phyloP scores from a whole-genome alignment of 208 protist genomes.

The Leishmania major region DNA sequence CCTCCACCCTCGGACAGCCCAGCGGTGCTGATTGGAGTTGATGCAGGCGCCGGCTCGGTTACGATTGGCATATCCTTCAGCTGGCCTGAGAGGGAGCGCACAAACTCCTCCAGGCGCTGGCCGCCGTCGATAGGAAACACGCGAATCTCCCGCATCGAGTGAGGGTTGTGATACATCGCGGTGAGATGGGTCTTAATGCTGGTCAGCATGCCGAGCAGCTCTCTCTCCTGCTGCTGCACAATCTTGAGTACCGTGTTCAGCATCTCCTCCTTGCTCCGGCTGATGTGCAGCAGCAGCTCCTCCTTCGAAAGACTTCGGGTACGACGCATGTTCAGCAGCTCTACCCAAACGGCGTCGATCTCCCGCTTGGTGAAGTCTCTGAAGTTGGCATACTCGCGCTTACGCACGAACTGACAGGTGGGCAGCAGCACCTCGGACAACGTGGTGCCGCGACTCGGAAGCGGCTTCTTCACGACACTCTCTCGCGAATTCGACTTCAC shows the following conservation, averaged over 20 bases:
- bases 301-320: constrained; percentile 47
- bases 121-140: constrained; percentile 27
- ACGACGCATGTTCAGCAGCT: constrained; percentile 55
- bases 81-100: constrained; percentile 23
- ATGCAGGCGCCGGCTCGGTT: neutral
- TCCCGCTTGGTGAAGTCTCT: constrained; percentile 61
- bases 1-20: neutral
- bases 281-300: constrained; percentile 48
- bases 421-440: constrained; percentile 46
- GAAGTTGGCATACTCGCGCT: constrained; percentile 54
- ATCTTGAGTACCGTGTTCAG: constrained; percentile 27
- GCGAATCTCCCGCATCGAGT: constrained; percentile 19
- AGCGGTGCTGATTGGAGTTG: neutral
- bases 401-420: constrained; percentile 55
- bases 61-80: neutral
- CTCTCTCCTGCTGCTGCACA: constrained; percentile 39
- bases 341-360: constrained; percentile 69
- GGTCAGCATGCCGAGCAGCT: constrained; percentile 29
- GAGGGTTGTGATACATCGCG: constrained; percentile 8
- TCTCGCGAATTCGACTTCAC: neutral
- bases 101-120: constrained; percentile 29
- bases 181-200: constrained; percentile 33
- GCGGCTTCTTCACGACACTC: neutral
- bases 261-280: constrained; percentile 43
- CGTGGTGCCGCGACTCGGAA: constrained; percentile 9